phyloP scores from a whole-genome alignment of 306 rosid species.

The Arachis hypogaea region DNA sequence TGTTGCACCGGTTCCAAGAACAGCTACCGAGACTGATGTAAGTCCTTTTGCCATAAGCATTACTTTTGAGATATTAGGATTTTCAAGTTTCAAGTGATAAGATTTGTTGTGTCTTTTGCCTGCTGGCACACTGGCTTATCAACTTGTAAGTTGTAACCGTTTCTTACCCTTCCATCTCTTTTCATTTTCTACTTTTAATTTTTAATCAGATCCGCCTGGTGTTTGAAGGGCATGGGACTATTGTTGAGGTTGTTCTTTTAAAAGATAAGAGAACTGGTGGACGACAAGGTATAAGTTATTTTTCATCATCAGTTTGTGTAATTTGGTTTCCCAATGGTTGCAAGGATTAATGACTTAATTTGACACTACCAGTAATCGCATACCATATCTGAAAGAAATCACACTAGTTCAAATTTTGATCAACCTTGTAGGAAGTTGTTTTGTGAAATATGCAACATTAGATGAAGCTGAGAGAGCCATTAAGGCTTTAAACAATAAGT shows the following conservation, averaged over 20 bases:
- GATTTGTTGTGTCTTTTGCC: constrained; percentile 7
- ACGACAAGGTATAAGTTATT: constrained; percentile 68
- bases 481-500: constrained; percentile 66
- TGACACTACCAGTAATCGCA: constrained; percentile 18
- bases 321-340: constrained; percentile 33
- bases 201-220: constrained; percentile 64
- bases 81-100: constrained; percentile 27
- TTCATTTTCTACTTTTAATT: constrained; percentile 9
- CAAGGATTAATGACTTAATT: constrained; percentile 23
- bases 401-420: constrained; percentile 34
- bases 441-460: constrained; percentile 72
- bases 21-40: constrained; percentile 66
- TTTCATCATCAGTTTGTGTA: constrained; percentile 24
- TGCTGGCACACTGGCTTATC: not conserved
- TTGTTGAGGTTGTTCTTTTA: constrained; percentile 76
- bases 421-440: constrained; percentile 77
- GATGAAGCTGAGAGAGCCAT: constrained; percentile 83
- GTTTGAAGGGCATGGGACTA: constrained; percentile 72
- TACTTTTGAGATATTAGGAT: not conserved
- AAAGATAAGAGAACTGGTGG: constrained; percentile 73
- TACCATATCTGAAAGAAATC: constrained; percentile 20
- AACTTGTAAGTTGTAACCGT: not conserved
- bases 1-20: constrained; percentile 79
- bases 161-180: constrained; percentile 24
- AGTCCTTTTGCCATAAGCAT: constrained; percentile 40